Percentiles rank a stretch among this genome's conserved stretches.
phyloP scores from a whole-genome alignment of 2,329 filamentous ascomycete genomes.

The Lithohypha guttulata region DNA sequence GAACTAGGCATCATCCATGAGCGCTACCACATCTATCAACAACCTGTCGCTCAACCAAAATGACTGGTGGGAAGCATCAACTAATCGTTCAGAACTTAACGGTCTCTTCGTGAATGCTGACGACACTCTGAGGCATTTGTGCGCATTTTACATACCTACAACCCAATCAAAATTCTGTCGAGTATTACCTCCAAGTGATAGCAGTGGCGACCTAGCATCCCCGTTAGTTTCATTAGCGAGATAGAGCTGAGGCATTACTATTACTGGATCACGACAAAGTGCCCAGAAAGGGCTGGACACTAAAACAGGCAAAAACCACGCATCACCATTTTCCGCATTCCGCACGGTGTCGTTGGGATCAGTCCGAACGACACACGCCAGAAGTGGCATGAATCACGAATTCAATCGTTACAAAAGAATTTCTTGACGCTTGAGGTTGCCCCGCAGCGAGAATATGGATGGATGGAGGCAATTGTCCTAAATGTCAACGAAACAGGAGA shows the following conservation, averaged over 20 bases:
- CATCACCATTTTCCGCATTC: slow-evolving; percentile 9
- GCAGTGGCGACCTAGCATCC: slow-evolving; percentile 3
- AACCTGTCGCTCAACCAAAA: slow-evolving; percentile 3
- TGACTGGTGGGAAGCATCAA: slow-evolving; percentile 1
- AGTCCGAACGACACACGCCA: slow-evolving; percentile 8
- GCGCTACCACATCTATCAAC: slow-evolving; percentile 4
- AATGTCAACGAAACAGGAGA: slow-evolving; percentile 5
- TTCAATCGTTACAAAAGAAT: slow-evolving; percentile 4
- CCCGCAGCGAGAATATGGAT: slow-evolving; percentile 3
- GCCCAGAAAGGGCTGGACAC: slow-evolving; percentile 7
- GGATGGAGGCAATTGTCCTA: slow-evolving; percentile 3
- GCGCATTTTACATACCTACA: slow-evolving; percentile 5
- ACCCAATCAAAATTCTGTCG: slow-evolving; percentile 8
- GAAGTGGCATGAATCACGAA: slow-evolving; percentile 9
- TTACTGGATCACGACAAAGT: slow-evolving; percentile 9
- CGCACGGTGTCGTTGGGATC: slow-evolving; percentile 7
- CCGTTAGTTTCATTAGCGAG: slow-evolving; percentile 2
- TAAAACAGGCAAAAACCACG: slow-evolving; percentile 10
- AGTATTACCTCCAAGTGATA: slow-evolving; percentile 5
- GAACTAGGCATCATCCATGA: slow-evolving; percentile 4
- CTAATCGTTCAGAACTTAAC: slow-evolving; percentile 3
- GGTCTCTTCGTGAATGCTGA: slow-evolving; percentile 6
- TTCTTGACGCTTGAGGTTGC: slow-evolving; percentile 3
- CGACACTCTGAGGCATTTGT: slow-evolving; percentile 9
- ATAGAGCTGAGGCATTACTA: slow-evolving; percentile 4